phyloP scores from a whole-genome alignment of 345 rosid genomes.

The Populus nigra region DNA sequence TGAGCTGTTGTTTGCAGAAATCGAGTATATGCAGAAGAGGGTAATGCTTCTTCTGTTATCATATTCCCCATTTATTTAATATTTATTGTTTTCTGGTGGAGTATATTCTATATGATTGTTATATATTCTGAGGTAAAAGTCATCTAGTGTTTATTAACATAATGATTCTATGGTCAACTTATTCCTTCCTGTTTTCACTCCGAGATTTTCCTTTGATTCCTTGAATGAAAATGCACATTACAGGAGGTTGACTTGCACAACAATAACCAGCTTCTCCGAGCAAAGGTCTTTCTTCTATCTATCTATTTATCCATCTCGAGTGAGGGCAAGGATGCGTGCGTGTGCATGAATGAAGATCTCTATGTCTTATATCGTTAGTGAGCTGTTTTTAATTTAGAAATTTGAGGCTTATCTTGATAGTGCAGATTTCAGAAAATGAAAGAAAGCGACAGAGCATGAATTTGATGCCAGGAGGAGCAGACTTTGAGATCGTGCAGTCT shows the following conservation, averaged over 20 bases:
- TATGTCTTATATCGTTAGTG: background rate
- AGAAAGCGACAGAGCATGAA: constrained; percentile 68
- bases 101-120: background rate
- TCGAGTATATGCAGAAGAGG: constrained; percentile 88
- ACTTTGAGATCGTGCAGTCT: constrained; percentile 58
- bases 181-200: background rate
- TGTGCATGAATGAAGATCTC: background rate
- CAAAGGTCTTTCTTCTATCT: constrained; percentile 53
- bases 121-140: background rate
- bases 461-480: constrained; percentile 77
- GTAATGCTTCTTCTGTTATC: constrained; percentile 5
- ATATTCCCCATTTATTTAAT: background rate
- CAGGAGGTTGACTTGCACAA: constrained; percentile 96
- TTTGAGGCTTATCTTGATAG: background rate
- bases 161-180: background rate
- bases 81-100: background rate
- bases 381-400: background rate
- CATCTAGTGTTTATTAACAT: background rate
- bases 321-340: background rate
- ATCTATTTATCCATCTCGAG: background rate
- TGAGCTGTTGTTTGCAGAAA: constrained; percentile 80
- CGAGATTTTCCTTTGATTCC: background rate
- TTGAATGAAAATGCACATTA: background rate
- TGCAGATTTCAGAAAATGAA: constrained; percentile 83
- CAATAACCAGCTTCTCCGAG: constrained; percentile 88